A percentile compares a stretch with the other conserved stretches of the same genome.
Conservation (phyloP, 208 protist genomes). For the Balamuthia mandrillaris region DNA sequence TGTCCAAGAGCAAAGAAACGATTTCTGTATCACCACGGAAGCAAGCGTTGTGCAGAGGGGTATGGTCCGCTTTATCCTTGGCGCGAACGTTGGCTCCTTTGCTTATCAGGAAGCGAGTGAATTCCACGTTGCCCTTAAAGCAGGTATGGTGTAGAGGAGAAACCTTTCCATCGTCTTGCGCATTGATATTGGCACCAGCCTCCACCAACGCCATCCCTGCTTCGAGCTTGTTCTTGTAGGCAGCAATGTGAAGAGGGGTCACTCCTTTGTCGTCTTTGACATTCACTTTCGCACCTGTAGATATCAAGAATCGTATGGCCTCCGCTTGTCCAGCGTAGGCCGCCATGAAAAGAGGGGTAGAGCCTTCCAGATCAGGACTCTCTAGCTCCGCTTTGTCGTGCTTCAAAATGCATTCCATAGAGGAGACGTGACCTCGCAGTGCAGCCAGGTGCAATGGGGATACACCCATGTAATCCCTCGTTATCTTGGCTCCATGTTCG, state of each 20-base stretch:
- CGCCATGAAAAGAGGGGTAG: background rate
- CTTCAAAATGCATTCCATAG: background rate
- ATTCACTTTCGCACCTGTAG: background rate
- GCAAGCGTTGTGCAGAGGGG: background rate
- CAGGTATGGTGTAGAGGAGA: background rate
- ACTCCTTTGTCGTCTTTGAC: background rate
- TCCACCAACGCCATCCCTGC: background rate
- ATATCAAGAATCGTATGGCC: background rate
- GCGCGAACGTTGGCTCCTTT: background rate
- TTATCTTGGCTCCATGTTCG: background rate
- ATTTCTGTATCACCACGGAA: background rate
- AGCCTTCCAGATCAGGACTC: background rate
- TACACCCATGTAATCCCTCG: background rate
- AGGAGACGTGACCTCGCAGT: background rate
- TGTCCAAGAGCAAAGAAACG: background rate
- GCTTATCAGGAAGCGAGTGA: background rate
- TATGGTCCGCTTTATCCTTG: background rate
- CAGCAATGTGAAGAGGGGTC: background rate
- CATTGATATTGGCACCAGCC: background rate
- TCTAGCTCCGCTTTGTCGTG: background rate
- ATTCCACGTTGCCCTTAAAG: constrained; percentile 2
- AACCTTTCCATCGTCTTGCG: background rate
- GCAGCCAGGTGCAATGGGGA: background rate
- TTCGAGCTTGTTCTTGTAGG: background rate
- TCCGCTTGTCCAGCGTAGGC: background rate